These are phyloP conservation scores for Dentipellis fragilis DNA, from an alignment of 768 basidiomycete genomes.

Conservation along the genomic window DNA sequence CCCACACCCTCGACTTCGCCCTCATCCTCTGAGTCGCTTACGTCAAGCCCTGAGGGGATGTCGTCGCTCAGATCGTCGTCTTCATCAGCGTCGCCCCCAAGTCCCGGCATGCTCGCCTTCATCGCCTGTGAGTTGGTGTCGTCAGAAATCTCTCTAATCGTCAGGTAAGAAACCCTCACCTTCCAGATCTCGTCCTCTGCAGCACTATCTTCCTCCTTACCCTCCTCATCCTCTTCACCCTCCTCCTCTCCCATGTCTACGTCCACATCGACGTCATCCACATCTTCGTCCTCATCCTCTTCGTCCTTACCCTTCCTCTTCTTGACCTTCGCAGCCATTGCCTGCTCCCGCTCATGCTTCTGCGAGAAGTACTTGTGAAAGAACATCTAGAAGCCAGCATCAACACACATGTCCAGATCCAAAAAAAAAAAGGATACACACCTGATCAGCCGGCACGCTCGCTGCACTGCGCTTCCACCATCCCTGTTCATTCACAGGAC, in stretches of 20 bases:
- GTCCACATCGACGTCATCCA: slow-evolving; percentile 18
- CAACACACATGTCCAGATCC: not conserved
- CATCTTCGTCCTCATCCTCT: slow-evolving; percentile 25
- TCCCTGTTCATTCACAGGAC: slow-evolving; percentile 58
- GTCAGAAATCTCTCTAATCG: not conserved
- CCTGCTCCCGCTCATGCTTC: slow-evolving; percentile 49
- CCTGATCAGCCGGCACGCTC: slow-evolving; percentile 84
- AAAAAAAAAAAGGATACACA: slow-evolving; percentile 23
- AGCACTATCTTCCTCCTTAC: slow-evolving; percentile 14
- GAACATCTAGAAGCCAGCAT: slow-evolving; percentile 47
- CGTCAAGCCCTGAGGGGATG: slow-evolving; percentile 17
- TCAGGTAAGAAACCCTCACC: slow-evolving; percentile 33
- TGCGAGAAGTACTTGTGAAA: slow-evolving; percentile 83
- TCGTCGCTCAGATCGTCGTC: slow-evolving; percentile 16
- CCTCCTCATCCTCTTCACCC: slow-evolving; percentile 19
- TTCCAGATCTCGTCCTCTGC: slow-evolving; percentile 69
- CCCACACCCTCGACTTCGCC: too few relatives aligned
- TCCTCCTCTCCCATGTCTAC: slow-evolving; percentile 25
- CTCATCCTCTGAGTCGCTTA: slow-evolving; percentile 17
- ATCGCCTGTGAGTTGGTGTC: slow-evolving; percentile 49
- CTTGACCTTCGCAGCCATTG: slow-evolving; percentile 36
- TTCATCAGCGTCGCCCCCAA: slow-evolving; percentile 24
- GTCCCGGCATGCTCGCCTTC: slow-evolving; percentile 73
- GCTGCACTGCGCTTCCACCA: slow-evolving; percentile 63
- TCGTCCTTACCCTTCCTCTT: slow-evolving; percentile 32